Conservation (phyloP, 1,139 yeast species). For the Scheffersomyces quercinus region DNA sequence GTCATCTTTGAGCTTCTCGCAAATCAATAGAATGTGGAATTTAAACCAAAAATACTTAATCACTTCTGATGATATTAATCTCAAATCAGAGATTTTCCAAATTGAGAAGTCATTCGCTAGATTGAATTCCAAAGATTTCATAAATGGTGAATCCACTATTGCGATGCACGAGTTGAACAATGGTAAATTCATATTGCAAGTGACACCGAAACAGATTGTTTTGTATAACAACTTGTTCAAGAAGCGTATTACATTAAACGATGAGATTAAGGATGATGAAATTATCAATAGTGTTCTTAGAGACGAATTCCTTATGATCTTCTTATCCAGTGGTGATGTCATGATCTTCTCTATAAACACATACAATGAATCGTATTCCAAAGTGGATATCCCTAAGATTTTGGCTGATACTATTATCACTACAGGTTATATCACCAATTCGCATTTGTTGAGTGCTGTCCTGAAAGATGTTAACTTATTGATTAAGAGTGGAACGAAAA, state of each 20-base stretch:
- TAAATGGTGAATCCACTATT: slow-evolving; percentile 64
- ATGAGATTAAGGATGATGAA: slow-evolving; percentile 45
- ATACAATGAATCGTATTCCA: slow-evolving; percentile 36
- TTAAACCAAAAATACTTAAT: slow-evolving; percentile 57
- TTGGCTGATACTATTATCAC: slow-evolving; percentile 64
- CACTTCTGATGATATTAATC: slow-evolving; percentile 67
- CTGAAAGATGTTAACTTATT: slow-evolving; percentile 40
- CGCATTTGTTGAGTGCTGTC: slow-evolving; percentile 42
- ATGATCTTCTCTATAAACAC: slow-evolving; percentile 47
- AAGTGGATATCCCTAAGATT: slow-evolving; percentile 49
- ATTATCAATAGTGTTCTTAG: slow-evolving; percentile 54
- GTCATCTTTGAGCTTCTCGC: slow-evolving; percentile 72
- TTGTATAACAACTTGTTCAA: slow-evolving; percentile 68
- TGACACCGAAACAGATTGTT: slow-evolving; percentile 65
- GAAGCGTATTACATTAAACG: slow-evolving; percentile 32
- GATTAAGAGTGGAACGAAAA: slow-evolving; percentile 30
- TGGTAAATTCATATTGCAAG: slow-evolving; percentile 68
- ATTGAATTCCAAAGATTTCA: slow-evolving; percentile 62
- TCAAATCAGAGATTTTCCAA: slow-evolving; percentile 71
- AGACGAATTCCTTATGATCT: slow-evolving; percentile 53
- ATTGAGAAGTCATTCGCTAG: slow-evolving; percentile 68
- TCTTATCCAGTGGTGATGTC: slow-evolving; percentile 59
- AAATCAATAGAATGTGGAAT: slow-evolving; percentile 78
- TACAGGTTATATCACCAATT: slow-evolving; percentile 62
- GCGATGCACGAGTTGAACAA: slow-evolving; percentile 63